phyloP scores from a whole-genome alignment of 2,329 filamentous ascomycete species.

The Cylindrodendrum hubeiense region DNA sequence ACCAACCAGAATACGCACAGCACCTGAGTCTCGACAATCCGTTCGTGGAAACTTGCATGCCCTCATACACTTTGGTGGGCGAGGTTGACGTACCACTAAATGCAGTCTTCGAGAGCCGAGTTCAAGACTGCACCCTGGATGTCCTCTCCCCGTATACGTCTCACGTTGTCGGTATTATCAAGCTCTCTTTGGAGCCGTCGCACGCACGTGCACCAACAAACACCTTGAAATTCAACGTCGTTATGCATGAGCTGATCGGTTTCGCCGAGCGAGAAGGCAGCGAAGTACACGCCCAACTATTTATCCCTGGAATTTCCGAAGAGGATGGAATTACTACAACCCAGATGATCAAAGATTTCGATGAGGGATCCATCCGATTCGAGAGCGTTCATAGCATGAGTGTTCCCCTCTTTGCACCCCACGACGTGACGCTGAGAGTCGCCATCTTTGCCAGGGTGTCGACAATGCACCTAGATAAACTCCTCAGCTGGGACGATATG shows the following conservation, averaged over 20 bases:
- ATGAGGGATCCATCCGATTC: constrained; percentile 91
- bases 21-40: constrained; percentile 94
- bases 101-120: constrained; percentile 92
- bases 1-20: constrained; percentile 93
- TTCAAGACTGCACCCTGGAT: constrained; percentile 94
- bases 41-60: constrained; percentile 91
- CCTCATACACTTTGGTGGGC: constrained; percentile 90
- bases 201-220: constrained; percentile 92
- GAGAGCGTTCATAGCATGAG: constrained; percentile 99
- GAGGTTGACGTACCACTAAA: constrained; percentile 93
- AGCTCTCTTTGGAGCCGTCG: constrained; percentile 91
- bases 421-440: constrained; percentile 81
- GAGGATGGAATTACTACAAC: constrained; percentile 94
- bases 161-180: constrained; percentile 90
- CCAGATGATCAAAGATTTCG: constrained; percentile 93
- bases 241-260: constrained; percentile 95
- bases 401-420: constrained; percentile 79
- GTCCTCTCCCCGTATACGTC: constrained; percentile 93
- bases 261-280: constrained; percentile 97
- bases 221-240: constrained; percentile 97
- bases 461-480: constrained; percentile 93
- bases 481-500: constrained; percentile 99
- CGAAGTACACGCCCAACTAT: constrained; percentile 96
- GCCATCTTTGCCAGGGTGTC: constrained; percentile 94
- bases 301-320: constrained; percentile 90